Evolutionary conservation across 2,329 filamentous ascomycete species (phyloP).

Genomic region (Paramyrothecium roridum): DNA sequence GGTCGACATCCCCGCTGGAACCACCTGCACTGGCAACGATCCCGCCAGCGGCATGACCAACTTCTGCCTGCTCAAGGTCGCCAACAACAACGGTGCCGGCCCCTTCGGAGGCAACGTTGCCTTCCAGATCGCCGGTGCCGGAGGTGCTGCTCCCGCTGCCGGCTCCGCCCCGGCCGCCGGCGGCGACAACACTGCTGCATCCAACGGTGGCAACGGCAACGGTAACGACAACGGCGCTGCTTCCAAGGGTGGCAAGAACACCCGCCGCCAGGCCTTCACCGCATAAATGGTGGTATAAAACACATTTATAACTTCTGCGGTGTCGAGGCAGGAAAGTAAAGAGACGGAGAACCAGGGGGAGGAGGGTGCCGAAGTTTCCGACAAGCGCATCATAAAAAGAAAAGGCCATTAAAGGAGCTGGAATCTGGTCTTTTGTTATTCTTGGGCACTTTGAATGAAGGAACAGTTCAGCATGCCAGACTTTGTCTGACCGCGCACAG

Average conservation of each 20-base stretch:
- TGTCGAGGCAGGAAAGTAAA: too few relatives aligned
- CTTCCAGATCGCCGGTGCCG: slow-evolving; percentile 29
- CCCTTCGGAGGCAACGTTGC: slow-evolving; percentile 38
- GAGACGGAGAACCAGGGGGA: too few relatives aligned
- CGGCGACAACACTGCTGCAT: not conserved
- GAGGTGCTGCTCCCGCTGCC: not conserved
- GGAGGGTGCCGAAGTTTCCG: too few relatives aligned
- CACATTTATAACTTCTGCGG: too few relatives aligned
- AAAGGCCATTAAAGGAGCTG: too few relatives aligned
- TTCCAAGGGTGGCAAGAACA: not conserved
- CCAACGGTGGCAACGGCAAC: not conserved
- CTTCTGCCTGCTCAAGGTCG: slow-evolving; percentile 41
- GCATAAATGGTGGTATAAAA: too few relatives aligned
- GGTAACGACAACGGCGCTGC: not conserved
- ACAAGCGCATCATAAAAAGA: too few relatives aligned
- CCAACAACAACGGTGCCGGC: slow-evolving; percentile 34
- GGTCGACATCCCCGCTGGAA: slow-evolving; percentile 32
- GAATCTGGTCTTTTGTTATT: too few relatives aligned
- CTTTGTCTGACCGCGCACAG: too few relatives aligned
- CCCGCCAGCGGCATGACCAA: slow-evolving; percentile 26
- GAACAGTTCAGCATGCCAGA: too few relatives aligned
- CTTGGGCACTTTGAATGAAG: too few relatives aligned
- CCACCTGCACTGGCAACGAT: slow-evolving; percentile 29
- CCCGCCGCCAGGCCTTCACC: not conserved
- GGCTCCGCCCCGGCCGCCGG: slow-evolving; percentile 3